phyloP scores from a whole-genome alignment of 2,329 filamentous ascomycete genomes.

The Colletotrichum tropicicola region DNA sequence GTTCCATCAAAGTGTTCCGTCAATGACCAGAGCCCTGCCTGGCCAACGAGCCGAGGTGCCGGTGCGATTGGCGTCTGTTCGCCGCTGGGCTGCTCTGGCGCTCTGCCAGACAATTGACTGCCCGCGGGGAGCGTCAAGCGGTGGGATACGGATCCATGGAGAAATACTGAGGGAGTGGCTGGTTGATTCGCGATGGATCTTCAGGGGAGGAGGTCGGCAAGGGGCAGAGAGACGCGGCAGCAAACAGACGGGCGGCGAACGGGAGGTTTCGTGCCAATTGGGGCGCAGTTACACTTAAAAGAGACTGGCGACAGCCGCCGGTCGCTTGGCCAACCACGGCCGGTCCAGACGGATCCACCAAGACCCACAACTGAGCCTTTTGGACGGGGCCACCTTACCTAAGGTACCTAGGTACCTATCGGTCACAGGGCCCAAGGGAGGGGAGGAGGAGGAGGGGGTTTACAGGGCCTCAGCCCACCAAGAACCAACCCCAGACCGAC shows the following conservation, averaged over 20 bases:
- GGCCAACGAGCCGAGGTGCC: neutral
- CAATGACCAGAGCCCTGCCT: neutral
- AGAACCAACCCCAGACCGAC: too few species aligned
- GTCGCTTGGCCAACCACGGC: slow-evolving; percentile 26
- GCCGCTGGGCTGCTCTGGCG: neutral
- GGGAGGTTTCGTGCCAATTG: slow-evolving; percentile 1
- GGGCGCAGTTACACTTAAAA: slow-evolving; percentile 12
- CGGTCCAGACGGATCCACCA: neutral
- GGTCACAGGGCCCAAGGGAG: too few species aligned
- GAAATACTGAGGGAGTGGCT: neutral
- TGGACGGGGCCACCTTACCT: neutral
- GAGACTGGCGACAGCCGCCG: neutral
- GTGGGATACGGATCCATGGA: neutral
- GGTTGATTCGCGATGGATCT: neutral
- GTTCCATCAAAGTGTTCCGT: too few species aligned
- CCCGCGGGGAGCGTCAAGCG: neutral
- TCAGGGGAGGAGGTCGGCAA: neutral
- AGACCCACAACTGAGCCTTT: neutral
- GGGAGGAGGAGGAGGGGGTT: too few species aligned
- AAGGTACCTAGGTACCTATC: neutral
- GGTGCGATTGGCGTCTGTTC: neutral
- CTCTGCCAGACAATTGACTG: neutral
- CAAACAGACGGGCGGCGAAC: neutral
- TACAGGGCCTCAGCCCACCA: too few species aligned
- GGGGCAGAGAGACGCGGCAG: neutral